Evolutionary conservation across 1,284 basidiomycete genomes (phyloP).

Genomic region (Apiotrichum gracile): DNA sequence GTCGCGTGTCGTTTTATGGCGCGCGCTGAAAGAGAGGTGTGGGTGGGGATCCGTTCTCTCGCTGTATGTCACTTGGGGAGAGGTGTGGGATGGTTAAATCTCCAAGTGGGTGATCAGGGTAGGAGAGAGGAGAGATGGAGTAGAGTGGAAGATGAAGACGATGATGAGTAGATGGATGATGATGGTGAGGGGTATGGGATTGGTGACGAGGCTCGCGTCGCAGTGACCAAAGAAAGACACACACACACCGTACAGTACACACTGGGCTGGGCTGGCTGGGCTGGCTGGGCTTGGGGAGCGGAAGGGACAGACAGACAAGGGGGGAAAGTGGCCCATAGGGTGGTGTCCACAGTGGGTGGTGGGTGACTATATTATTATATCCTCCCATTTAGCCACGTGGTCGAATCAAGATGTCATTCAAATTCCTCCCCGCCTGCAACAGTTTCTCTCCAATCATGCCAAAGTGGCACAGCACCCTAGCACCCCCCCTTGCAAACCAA

Average conservation of each 20-base stretch:
- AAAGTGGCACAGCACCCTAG: too few relatives aligned
- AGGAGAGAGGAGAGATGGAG: not conserved
- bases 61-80: too few relatives aligned
- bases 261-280: not conserved
- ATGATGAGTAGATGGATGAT: not conserved
- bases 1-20: too few relatives aligned
- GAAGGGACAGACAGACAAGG: not conserved
- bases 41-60: too few relatives aligned
- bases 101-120: not conserved
- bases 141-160: not conserved
- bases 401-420: not conserved
- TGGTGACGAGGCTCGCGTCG: not conserved
- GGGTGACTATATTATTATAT: not conserved
- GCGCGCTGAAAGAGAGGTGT: too few relatives aligned
- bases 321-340: not conserved
- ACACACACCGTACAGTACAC: not conserved
- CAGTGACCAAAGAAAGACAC: not conserved
- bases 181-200: not conserved
- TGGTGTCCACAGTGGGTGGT: not conserved
- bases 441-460: too few relatives aligned
- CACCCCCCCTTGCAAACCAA: too few relatives aligned
- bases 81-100: too few relatives aligned
- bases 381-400: not conserved
- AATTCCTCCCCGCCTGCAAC: not conserved
- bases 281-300: not conserved